Base-by-base conservation (phyloP, 805 yeast species). In the Candida oleophila region DNA sequence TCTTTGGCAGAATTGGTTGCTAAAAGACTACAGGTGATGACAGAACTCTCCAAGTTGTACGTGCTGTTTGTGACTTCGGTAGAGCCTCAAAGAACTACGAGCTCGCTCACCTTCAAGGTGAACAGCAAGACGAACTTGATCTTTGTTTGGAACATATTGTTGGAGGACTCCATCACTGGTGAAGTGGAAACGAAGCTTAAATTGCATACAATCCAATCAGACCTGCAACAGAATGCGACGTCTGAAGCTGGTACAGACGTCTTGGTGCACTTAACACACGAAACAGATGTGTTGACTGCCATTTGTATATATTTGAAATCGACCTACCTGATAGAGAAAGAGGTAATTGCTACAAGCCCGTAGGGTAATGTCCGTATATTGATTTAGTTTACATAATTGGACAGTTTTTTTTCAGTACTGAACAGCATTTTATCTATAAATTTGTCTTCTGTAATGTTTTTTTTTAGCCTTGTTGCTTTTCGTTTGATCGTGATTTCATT, bases 1-100 rank as follows among this genome's bases (percentile, higher is more conserved):
- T 58, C 69, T 3, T 51, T 71, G n/a, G 56, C 74, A 1, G 50
- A 43, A 3, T 41, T 58, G 15, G 51, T 62, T 16, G 58, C 59
- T 42, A 41, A 48, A 22, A 50, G 72, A 30, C 54, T 63, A 22
- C 20, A 41, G 21, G n/a, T 25, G 3, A 28, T 25, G 33, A 16
- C 37, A 16, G 19, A 16, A 14, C 14, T 34, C 14, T 7, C 14
- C 8, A 16, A 8, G 14, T 15, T 34, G n/a, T 34, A 15, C 37
- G 14, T 15, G 8, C 16, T 15, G 37, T 8, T 15, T 16, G 37
- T 34, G 7, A 15, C 7, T 15, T 7, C 37, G 12, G 8, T 15
- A 15, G 5, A 5, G 7, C 19, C 16, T 34, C 37, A 15, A 16
- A 16, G 19, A 34, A 7, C 12, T 34, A 34, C 37, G 14, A 34